Base-by-base conservation (phyloP, 2,329 filamentous ascomycete genomes). In the Incumbomyces delicatus region DNA sequence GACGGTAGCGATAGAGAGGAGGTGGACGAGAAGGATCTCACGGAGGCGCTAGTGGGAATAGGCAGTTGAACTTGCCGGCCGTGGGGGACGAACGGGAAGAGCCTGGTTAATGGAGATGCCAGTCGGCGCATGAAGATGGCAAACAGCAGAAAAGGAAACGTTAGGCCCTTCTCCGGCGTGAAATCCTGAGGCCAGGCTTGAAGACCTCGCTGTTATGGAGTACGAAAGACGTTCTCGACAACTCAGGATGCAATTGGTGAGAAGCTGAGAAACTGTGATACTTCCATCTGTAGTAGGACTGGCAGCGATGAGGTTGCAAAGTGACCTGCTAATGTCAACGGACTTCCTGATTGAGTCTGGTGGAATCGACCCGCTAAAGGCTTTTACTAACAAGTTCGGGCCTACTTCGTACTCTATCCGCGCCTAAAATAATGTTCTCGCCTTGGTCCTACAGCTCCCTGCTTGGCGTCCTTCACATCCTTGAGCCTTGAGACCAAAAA, bases 21-120 rank as follows among this genome's bases (percentile, higher is more conserved):
- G 37, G 63, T 64, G 53, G 56, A 57, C 22, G 66, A 68, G 53
- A 69, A 69, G 35, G 61, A 60, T 51, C 64, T 61, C 30, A 61
- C 50, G 14, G 58, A 59, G 50, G 54, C 52, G 37, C 31, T 27
- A 18, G 41, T 44, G 8, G 17, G 16, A 6, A 29, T 29, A 16
- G 41, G 41, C 13, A 3, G 16, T n/a, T 44, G 41, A 10, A 12
- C 13, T 16, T 18, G 33, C 22, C 22, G 22, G 4, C 5, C 22
- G 5, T 5, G 8, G 4, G 22, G 22, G 22, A 27, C 22, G 20
- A 22, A 16, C 7, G 16, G 41, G 32, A 44, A 44, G 18, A 37
- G 46, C 34, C 38, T 48, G 46, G 51, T 50, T 14, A 55, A 40
- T 41, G 46, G 46, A 43, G 49, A 49, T 31, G 48, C 48, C 47